phyloP scores from a whole-genome alignment of 225 moss, liverwort and hornwort species.

The Bryoerythrophyllum caledonicum region DNA sequence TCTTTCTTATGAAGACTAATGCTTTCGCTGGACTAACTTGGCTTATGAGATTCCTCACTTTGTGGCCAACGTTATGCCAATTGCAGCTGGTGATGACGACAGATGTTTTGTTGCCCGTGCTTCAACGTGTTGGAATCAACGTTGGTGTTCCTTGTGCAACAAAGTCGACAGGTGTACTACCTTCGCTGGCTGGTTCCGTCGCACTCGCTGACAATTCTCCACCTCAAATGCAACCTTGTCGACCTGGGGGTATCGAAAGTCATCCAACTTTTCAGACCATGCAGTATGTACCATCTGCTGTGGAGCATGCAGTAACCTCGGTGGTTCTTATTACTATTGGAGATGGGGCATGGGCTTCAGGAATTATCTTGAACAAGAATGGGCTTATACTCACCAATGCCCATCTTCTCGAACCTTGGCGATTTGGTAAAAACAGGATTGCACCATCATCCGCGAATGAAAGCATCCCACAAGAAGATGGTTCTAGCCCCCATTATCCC shows the following conservation, averaged over 20 bases:
- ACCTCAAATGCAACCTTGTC: conserved; percentile 59
- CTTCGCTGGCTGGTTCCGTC: conserved; percentile 23
- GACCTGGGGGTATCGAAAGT: conserved; percentile 46
- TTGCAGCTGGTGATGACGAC: conserved; percentile 92
- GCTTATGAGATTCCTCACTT: conserved; percentile 21
- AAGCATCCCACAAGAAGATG: conserved; percentile 24
- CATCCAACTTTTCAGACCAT: conserved; percentile 42
- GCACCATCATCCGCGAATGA: conserved; percentile 47
- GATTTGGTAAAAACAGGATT: conserved; percentile 82
- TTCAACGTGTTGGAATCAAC: conserved; percentile 75
- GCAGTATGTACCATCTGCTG: conserved; percentile 64
- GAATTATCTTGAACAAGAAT: conserved; percentile 70
- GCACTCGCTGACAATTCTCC: conserved; percentile 29
- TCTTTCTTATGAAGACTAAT: background rate
- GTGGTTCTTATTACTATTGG: conserved; percentile 95
- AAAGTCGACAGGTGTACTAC: conserved; percentile 29
- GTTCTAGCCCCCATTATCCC: background rate
- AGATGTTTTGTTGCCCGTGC: conserved; percentile 75
- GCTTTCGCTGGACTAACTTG: conserved; percentile 10
- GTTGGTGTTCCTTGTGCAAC: conserved; percentile 54
- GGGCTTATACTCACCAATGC: conserved; percentile 96
- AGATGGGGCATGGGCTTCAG: conserved; percentile 98
- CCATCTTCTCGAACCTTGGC: conserved; percentile 96
- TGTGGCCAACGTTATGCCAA: conserved; percentile 27
- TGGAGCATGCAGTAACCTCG: conserved; percentile 80